A percentile compares a stretch with the other conserved stretches of the same genome.
phyloP scores from a whole-genome alignment of 2,329 filamentous ascomycete genomes.

The Clonostachys solani region DNA sequence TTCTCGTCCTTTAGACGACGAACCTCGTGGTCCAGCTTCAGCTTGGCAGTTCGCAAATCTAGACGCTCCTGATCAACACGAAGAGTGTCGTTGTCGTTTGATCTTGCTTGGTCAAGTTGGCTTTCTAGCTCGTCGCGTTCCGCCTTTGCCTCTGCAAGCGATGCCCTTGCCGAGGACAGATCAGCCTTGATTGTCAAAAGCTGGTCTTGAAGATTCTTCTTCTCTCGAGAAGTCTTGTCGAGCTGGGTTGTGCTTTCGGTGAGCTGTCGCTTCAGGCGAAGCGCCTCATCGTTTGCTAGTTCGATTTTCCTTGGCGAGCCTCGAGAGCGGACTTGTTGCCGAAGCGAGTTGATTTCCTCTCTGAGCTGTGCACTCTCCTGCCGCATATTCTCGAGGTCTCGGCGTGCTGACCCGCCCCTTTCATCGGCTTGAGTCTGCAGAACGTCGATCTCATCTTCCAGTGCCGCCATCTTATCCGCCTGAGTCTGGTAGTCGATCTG shows the following conservation, averaged over 20 bases:
- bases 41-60: conserved; percentile 62
- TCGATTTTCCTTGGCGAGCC: conserved; percentile 4
- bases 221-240: conserved; percentile 53
- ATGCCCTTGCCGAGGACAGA: conserved; percentile 52
- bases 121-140: conserved; percentile 64
- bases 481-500: conserved; percentile 59
- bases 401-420: conserved; percentile 20
- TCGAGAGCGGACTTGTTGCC: conserved; percentile 1
- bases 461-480: conserved; percentile 58
- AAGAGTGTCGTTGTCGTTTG: conserved; percentile 54
- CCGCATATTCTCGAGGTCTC: conserved; percentile 35
- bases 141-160: conserved; percentile 52
- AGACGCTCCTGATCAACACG: conserved; percentile 65
- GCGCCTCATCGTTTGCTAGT: conserved; percentile 31
- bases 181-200: conserved; percentile 56
- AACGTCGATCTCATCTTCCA: conserved; percentile 76
- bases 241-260: conserved; percentile 55
- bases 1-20: conserved; percentile 63
- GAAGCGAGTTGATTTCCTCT: conserved; percentile 32
- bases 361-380: conserved; percentile 18
- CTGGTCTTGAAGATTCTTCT: conserved; percentile 59
- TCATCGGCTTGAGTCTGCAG: conserved; percentile 39
- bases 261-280: conserved; percentile 51
- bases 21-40: conserved; percentile 64
- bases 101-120: conserved; percentile 50